phyloP scores from a whole-genome alignment of 176 grass and related monocot genomes.

The Aegilops tauschii region DNA sequence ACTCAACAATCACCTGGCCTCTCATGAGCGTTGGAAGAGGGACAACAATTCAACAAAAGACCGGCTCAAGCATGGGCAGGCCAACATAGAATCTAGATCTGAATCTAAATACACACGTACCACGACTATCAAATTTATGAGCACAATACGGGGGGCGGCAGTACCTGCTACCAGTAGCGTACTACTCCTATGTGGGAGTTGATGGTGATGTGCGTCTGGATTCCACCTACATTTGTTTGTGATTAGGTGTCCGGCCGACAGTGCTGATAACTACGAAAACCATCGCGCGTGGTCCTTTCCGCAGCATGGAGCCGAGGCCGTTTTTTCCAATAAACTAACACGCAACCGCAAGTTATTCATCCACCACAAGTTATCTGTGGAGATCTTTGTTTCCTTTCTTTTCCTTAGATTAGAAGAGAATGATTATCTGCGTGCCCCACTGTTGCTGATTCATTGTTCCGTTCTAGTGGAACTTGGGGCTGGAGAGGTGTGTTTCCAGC shows the following conservation, averaged over 20 bases:
- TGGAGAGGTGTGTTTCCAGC: slow-evolving; percentile 1
- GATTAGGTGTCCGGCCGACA: slow-evolving; percentile 29
- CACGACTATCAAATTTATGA: background rate
- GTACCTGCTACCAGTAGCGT: background rate
- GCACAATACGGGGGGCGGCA: background rate
- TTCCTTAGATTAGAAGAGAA: background rate
- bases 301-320: background rate
- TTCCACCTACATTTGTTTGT: background rate
- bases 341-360: background rate
- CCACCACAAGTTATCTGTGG: background rate
- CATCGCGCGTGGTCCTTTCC: background rate
- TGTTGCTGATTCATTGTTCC: slow-evolving; percentile 18
- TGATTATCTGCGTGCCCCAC: background rate
- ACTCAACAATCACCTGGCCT: background rate
- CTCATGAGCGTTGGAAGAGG: background rate
- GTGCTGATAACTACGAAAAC: background rate
- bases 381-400: background rate
- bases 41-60: background rate
- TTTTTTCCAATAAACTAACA: background rate
- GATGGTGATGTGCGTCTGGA: background rate
- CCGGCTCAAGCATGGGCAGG: background rate
- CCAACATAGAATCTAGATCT: background rate
- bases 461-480: slow-evolving; percentile 20
- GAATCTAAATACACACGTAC: background rate
- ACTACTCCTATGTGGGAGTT: background rate